A percentile compares a stretch with the other conserved stretches of the same genome.
These are phyloP conservation scores for Hypoxylon perforatum DNA, from an alignment of 495 filamentous ascomycete genomes.

Conservation along the genomic window DNA sequence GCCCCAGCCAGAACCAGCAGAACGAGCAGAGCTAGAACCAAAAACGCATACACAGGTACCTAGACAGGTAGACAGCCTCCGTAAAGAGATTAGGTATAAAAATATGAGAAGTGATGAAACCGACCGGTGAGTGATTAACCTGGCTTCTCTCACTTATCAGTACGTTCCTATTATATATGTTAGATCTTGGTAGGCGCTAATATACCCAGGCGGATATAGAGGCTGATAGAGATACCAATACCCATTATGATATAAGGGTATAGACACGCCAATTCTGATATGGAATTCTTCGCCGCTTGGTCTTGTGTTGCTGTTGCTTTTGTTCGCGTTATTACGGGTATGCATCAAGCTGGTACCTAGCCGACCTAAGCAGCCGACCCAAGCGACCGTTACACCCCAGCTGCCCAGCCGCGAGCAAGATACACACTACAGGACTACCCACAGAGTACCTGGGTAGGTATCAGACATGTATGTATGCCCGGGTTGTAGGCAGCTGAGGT, in stretches of 20 bases:
- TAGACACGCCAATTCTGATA: not conserved
- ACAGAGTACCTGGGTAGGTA: too few species aligned
- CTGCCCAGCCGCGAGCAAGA: conserved; percentile 3
- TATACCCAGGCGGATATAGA: too few species aligned
- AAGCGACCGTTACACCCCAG: conserved; percentile 29
- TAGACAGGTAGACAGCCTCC: not conserved
- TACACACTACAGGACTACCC: too few species aligned
- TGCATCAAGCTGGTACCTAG: conserved; percentile 6
- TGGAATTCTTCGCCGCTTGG: conserved; percentile 13
- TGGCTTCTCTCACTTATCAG: not conserved
- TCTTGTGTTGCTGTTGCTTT: conserved; percentile 1
- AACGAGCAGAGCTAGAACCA: too few species aligned
- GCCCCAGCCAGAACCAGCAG: too few species aligned
- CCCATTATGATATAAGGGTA: too few species aligned
- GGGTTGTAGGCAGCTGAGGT: not conserved
- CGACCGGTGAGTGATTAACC: conserved; percentile 32
- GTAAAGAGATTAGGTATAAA: conserved; percentile 2
- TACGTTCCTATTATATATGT: not conserved
- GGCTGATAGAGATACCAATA: too few species aligned
- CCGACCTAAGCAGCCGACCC: conserved; percentile 28
- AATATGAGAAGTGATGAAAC: conserved; percentile 30
- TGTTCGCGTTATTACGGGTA: conserved; percentile 19
- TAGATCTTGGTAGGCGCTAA: too few species aligned
- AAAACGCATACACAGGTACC: too few species aligned
- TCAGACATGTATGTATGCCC: not conserved